Percentiles rank a stretch among this genome's conserved stretches.
Evolutionary conservation across 805 yeast species (phyloP).

Genomic region (Metschnikowia peoriensis): DNA sequence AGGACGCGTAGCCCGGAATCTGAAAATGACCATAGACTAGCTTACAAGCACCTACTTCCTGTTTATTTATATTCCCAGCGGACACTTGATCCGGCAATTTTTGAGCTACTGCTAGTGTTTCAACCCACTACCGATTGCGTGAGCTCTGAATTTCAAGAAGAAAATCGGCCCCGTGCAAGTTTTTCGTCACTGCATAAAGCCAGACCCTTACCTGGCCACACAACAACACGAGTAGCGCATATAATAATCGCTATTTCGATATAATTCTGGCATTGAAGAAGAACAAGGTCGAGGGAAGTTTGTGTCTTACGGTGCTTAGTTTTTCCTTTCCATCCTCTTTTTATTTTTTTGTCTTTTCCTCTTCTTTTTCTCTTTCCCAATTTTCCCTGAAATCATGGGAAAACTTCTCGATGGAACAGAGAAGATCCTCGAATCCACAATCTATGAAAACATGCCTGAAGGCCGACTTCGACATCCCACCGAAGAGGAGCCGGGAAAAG

Average conservation of each 20-base stretch:
- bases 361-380: too few species aligned
- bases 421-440: constrained; percentile 19
- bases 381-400: constrained; percentile 2
- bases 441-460: constrained; percentile 16
- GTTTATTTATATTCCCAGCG: not conserved
- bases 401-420: constrained; percentile 17
- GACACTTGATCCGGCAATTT: not conserved
- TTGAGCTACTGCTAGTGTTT: not conserved
- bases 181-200: constrained; percentile 5
- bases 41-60: not conserved
- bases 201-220: not conserved
- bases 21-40: not conserved
- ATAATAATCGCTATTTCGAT: not conserved
- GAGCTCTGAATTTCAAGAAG: not conserved
- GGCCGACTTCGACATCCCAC: constrained; percentile 14
- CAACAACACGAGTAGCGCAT: not conserved
- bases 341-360: too few species aligned
- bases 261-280: not conserved
- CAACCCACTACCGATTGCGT: not conserved
- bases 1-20: constrained; percentile 8
- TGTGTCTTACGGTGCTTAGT: not conserved
- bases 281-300: not conserved
- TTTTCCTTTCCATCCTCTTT: too few species aligned
- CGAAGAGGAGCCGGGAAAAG: not conserved
- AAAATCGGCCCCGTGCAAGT: not conserved